These are phyloP conservation scores for Trichoderma erinaceum DNA, from an alignment of 495 filamentous ascomycete genomes.

Conservation along the genomic window DNA sequence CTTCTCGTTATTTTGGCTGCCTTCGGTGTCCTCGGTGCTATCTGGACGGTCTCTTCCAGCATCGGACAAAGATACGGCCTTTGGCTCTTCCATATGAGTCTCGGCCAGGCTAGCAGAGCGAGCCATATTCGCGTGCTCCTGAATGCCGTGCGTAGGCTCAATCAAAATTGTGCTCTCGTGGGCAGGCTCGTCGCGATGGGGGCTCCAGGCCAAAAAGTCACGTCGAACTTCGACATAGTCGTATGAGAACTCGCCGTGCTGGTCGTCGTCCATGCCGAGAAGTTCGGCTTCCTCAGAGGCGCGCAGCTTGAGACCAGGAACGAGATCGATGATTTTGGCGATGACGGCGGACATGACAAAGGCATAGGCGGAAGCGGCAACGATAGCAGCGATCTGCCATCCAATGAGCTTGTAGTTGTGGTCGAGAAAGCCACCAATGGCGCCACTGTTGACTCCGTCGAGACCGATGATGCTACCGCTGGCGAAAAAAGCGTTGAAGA, in stretches of 20 bases:
- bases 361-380: constrained; percentile 65
- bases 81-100: background rate
- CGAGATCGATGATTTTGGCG: constrained; percentile 75
- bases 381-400: constrained; percentile 85
- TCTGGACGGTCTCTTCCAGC: background rate
- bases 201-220: constrained; percentile 97
- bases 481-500: constrained; percentile 90
- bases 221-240: constrained; percentile 98
- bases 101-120: background rate
- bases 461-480: constrained; percentile 86
- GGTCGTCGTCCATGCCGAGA: constrained; percentile 97
- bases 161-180: constrained; percentile 59
- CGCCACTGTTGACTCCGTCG: constrained; percentile 82
- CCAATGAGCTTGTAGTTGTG: constrained; percentile 87
- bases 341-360: constrained; percentile 82
- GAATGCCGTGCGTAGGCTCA: constrained; percentile 70
- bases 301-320: constrained; percentile 86
- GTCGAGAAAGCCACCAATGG: constrained; percentile 76
- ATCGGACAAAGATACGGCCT: background rate
- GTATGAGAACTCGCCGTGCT: constrained; percentile 97
- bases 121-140: constrained; percentile 66
- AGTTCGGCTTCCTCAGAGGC: constrained; percentile 95
- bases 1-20: background rate
- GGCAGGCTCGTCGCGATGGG: constrained; percentile 65
- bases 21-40: background rate